phyloP scores from a whole-genome alignment of 768 basidiomycete genomes.

The Termitomyces sp. region DNA sequence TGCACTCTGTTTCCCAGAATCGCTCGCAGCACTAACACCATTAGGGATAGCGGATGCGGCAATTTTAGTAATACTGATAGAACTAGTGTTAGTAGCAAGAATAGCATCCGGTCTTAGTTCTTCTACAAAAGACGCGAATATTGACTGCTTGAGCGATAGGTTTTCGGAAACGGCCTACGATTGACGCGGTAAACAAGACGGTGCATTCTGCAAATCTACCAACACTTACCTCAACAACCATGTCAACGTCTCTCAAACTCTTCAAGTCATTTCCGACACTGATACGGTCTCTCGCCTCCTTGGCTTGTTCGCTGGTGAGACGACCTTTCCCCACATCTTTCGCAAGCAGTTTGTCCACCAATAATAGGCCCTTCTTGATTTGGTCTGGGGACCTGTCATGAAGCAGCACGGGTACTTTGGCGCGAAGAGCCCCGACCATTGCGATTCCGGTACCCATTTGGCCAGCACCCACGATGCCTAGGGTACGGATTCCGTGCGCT shows the following conservation, averaged over 20 bases:
- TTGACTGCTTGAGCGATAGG: conserved; percentile 65
- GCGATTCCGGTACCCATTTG: conserved; percentile 95
- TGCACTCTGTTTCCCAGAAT: conserved; percentile 56
- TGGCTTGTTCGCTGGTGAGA: conserved; percentile 61
- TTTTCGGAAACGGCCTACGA: conserved; percentile 82
- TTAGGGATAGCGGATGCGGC: conserved; percentile 70
- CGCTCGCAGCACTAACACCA: conserved; percentile 51
- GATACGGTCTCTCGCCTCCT: conserved; percentile 66
- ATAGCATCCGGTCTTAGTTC: conserved; percentile 71
- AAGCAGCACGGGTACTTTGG: conserved; percentile 81
- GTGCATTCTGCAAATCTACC: neutral
- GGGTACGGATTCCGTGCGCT: conserved; percentile 64
- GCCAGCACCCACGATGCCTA: conserved; percentile 79
- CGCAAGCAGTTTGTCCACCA: conserved; percentile 78
- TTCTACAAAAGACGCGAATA: conserved; percentile 68
- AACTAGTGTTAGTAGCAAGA: conserved; percentile 89
- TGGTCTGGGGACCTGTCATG: conserved; percentile 76
- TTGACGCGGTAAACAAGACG: neutral
- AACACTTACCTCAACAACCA: conserved; percentile 77
- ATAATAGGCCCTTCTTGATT: conserved; percentile 61
- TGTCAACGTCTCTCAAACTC: conserved; percentile 73
- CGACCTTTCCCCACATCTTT: conserved; percentile 87
- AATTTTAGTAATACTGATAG: conserved; percentile 92
- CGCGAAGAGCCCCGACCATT: conserved; percentile 78
- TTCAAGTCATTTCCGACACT: conserved; percentile 50